phyloP scores from a whole-genome alignment of 2,329 filamentous ascomycete species.

The Colletotrichum plurivorum region DNA sequence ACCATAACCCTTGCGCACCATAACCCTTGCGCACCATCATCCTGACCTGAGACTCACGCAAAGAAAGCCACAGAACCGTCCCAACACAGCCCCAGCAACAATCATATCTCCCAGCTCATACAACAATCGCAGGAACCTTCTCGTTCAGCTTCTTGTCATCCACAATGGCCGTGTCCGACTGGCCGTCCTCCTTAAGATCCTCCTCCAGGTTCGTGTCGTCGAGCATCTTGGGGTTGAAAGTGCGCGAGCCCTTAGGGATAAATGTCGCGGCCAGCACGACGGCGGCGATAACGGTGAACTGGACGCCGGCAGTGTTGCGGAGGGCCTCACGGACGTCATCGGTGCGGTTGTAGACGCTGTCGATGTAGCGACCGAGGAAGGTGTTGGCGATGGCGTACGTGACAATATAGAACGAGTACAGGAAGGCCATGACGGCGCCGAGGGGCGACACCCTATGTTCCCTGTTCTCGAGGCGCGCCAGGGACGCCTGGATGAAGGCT shows the following conservation, averaged over 20 bases:
- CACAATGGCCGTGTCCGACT: neutral
- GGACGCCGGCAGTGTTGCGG: slow-evolving; percentile 60
- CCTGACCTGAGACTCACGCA: neutral
- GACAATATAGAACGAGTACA: slow-evolving; percentile 65
- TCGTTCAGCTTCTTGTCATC: neutral
- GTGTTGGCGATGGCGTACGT: slow-evolving; percentile 61
- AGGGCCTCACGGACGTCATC: slow-evolving; percentile 55
- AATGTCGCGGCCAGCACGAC: slow-evolving; percentile 61
- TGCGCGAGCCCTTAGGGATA: slow-evolving; percentile 59
- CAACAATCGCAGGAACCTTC: neutral
- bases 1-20: no score
- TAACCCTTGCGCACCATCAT: neutral
- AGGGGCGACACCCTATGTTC: slow-evolving; percentile 62
- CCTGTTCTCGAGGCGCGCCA: slow-evolving; percentile 59
- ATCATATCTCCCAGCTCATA: neutral
- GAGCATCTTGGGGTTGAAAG: slow-evolving; percentile 60
- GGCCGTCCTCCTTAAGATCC: neutral
- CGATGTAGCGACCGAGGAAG: slow-evolving; percentile 61
- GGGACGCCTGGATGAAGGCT: slow-evolving; percentile 65
- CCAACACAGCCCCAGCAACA: neutral
- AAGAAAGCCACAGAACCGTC: neutral
- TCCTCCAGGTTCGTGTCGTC: slow-evolving; percentile 54
- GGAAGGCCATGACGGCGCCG: slow-evolving; percentile 65
- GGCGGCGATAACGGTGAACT: slow-evolving; percentile 59
- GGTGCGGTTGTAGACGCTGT: slow-evolving; percentile 52